phyloP scores from a whole-genome alignment of 1,139 yeast genomes.

The Suzukiozyma palmioleophila region DNA sequence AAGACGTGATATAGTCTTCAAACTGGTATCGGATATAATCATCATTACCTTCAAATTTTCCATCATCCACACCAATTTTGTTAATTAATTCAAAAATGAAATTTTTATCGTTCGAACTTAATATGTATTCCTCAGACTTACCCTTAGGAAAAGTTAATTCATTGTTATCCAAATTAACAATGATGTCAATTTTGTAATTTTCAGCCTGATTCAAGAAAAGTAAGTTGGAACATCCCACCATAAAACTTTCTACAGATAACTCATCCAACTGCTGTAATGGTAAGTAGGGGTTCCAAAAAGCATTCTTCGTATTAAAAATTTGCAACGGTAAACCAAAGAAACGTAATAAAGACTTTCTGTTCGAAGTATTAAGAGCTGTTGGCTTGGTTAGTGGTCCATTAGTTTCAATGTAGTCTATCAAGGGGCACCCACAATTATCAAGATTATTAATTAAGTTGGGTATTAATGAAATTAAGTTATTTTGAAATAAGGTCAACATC shows the following conservation, averaged over 20 bases:
- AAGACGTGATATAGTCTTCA: constrained; percentile 81
- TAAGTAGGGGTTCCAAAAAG: constrained; percentile 87
- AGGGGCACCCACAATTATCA: constrained; percentile 78
- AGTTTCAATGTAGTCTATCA: constrained; percentile 52
- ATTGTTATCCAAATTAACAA: constrained; percentile 35
- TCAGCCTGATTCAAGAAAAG: constrained; percentile 67
- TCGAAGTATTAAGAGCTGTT: constrained; percentile 71
- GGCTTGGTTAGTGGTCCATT: constrained; percentile 53
- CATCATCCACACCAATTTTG: constrained; percentile 18
- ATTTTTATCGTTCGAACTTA: constrained; percentile 65
- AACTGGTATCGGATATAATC: constrained; percentile 84
- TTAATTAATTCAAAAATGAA: constrained; percentile 54
- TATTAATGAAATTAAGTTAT: constrained; percentile 63
- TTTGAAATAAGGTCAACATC: constrained; percentile 72
- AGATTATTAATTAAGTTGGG: constrained; percentile 74
- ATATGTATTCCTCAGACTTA: constrained; percentile 37
- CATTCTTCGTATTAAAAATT: constrained; percentile 74
- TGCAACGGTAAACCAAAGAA: constrained; percentile 89
- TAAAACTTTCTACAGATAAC: constrained; percentile 56
- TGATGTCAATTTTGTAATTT: constrained; percentile 43
- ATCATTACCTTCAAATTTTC: constrained; percentile 63
- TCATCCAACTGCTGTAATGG: constrained; percentile 89
- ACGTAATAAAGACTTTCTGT: constrained; percentile 67
- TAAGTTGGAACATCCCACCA: constrained; percentile 87
- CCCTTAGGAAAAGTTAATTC: constrained; percentile 46